A percentile compares a stretch with the other conserved stretches of the same genome.
phyloP scores from a whole-genome alignment of 1,284 basidiomycete genomes.

The Pascua guehoae region DNA sequence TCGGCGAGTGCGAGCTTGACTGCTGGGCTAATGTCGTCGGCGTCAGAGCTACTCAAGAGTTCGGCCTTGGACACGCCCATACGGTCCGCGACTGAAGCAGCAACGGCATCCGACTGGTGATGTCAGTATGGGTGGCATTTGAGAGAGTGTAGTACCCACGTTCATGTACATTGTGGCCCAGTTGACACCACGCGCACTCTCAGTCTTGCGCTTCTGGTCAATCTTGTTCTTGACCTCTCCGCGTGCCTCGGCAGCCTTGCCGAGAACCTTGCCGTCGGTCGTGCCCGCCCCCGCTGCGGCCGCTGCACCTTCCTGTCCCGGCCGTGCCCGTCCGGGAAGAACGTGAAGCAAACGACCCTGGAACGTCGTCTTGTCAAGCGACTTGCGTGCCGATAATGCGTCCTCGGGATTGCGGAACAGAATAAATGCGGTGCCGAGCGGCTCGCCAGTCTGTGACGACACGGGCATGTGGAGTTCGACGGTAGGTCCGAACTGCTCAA shows the following conservation, averaged over 20 bases:
- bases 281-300: slow-evolving; percentile 44
- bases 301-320: slow-evolving; percentile 61
- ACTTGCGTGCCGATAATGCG: slow-evolving; percentile 72
- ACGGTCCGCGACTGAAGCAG: slow-evolving; percentile 73
- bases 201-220: slow-evolving; percentile 64
- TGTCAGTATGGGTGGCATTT: background rate
- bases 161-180: slow-evolving; percentile 98
- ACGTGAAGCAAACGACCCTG: slow-evolving; percentile 91
- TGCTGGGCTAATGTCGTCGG: slow-evolving; percentile 58
- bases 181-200: slow-evolving; percentile 80
- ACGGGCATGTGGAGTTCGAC: slow-evolving; percentile 81
- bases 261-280: slow-evolving; percentile 42
- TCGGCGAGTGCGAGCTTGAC: slow-evolving; percentile 95
- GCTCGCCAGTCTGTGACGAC: slow-evolving; percentile 67
- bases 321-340: slow-evolving; percentile 59
- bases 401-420: slow-evolving; percentile 64
- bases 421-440: slow-evolving; percentile 69
- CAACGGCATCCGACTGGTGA: slow-evolving; percentile 77
- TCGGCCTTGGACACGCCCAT: slow-evolving; percentile 81
- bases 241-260: slow-evolving; percentile 53
- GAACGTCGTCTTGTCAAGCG: slow-evolving; percentile 79
- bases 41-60: slow-evolving; percentile 59
- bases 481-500: slow-evolving; percentile 67
- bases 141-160: slow-evolving; percentile 56
- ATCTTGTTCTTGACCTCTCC: slow-evolving; percentile 66